Evolutionary conservation across 176 grass and related monocot genomes (phyloP).

Genomic region (Lolium perenne): DNA sequence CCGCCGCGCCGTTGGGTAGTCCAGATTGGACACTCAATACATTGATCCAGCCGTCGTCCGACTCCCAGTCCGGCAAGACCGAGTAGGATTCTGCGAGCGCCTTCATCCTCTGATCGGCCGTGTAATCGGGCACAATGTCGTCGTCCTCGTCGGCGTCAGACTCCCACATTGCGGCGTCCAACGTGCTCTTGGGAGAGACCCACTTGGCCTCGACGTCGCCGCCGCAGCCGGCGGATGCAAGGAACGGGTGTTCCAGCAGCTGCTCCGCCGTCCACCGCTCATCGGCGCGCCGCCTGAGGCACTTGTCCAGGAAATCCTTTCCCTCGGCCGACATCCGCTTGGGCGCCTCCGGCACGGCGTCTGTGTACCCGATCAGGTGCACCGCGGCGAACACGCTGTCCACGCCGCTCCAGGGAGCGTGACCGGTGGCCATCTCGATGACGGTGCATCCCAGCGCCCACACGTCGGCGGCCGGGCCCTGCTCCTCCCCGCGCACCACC

Average conservation of each 20-base stretch:
- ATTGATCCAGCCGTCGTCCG: slow-evolving; percentile 33
- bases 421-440: slow-evolving; percentile 78
- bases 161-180: slow-evolving; percentile 75
- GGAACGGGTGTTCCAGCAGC: slow-evolving; percentile 38
- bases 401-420: slow-evolving; percentile 51
- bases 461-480: slow-evolving; percentile 66
- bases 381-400: slow-evolving; percentile 52
- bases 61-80: slow-evolving; percentile 52
- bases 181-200: slow-evolving; percentile 84
- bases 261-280: slow-evolving; percentile 62
- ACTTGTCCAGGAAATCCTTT: slow-evolving; percentile 75
- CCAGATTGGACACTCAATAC: too few species aligned
- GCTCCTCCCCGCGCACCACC: slow-evolving; percentile 80
- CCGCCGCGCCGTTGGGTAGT: too few species aligned
- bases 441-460: slow-evolving; percentile 81
- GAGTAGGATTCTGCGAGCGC: slow-evolving; percentile 14
- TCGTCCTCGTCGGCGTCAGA: slow-evolving; percentile 43
- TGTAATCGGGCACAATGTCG: slow-evolving; percentile 2
- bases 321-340: slow-evolving; percentile 63
- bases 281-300: slow-evolving; percentile 52
- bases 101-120: slow-evolving; percentile 26
- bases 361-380: slow-evolving; percentile 71
- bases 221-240: slow-evolving; percentile 37
- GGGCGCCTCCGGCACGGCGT: slow-evolving; percentile 55
- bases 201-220: slow-evolving; percentile 59